Conservation (phyloP, 371 early-diverging fungal genomes). For the Smittium mucronatum region DNA sequence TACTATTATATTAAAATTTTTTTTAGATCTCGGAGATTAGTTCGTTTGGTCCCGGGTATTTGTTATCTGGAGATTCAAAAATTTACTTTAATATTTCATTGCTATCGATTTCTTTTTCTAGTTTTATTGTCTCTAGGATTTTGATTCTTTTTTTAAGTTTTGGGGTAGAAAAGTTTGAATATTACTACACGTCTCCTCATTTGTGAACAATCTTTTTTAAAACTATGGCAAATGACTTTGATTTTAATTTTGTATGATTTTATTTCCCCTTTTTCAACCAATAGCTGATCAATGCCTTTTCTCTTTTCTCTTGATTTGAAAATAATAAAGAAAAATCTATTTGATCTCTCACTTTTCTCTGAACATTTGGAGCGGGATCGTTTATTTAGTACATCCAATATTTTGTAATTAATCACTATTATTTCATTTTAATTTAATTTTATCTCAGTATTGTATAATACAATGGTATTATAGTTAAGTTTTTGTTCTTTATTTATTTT, state of each 20-base stretch:
- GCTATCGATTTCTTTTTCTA: neutral
- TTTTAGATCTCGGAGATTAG: constrained; percentile 9
- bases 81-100: neutral
- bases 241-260: neutral
- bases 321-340: constrained; percentile 1
- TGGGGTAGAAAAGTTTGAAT: neutral
- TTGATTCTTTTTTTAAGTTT: neutral
- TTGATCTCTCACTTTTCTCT: constrained; percentile 2
- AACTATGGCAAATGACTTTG: neutral
- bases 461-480: neutral
- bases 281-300: neutral
- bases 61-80: neutral
- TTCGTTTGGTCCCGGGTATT: neutral
- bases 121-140: neutral
- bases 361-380: no score
- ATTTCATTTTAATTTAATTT: no score
- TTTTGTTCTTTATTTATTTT: neutral
- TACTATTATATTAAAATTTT: no score
- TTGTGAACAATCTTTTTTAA: constrained; percentile 1
- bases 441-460: neutral
- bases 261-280: constrained; percentile 1
- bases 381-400: no score
- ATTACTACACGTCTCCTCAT: neutral
- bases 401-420: no score
- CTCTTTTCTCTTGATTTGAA: constrained; percentile 4